These are phyloP conservation scores for Colletotrichum sp. DNA, from an alignment of 2,329 filamentous ascomycete species.

Conservation along the genomic window DNA sequence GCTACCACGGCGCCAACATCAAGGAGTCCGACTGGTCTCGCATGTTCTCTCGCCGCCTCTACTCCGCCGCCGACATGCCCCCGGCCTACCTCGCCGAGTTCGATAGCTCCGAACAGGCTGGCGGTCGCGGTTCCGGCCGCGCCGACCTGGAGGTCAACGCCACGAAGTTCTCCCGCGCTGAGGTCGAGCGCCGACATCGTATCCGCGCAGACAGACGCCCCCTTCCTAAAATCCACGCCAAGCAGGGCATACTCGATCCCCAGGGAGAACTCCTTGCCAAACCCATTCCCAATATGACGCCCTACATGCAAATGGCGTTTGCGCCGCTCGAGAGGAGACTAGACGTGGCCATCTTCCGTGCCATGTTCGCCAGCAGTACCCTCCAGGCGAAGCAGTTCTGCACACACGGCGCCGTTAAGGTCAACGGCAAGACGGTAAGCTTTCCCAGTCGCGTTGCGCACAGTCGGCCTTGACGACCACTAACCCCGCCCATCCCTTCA, in stretches of 20 bases:
- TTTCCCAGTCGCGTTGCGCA: not conserved
- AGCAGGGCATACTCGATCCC: not conserved
- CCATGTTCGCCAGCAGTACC: conserved; percentile 91
- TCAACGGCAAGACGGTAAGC: conserved; percentile 91
- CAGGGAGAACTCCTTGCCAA: conserved; percentile 29
- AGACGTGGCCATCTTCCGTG: conserved; percentile 92
- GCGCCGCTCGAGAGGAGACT: conserved; percentile 88
- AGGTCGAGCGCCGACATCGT: not conserved
- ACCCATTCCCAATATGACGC: conserved; percentile 60
- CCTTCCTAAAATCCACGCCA: not conserved
- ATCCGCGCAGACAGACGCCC: not conserved
- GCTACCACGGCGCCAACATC: conserved; percentile 95
- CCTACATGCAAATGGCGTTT: conserved; percentile 97
- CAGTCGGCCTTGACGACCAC: not conserved
- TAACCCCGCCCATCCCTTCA: conserved; percentile 35
- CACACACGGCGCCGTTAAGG: conserved; percentile 88
- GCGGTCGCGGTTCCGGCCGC: conserved; percentile 80
- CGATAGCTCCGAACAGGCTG: conserved; percentile 83
- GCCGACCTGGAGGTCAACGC: conserved; percentile 21
- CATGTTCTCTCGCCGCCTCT: conserved; percentile 84
- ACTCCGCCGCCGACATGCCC: conserved; percentile 86
- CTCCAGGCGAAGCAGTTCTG: conserved; percentile 94
- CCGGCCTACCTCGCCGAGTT: conserved; percentile 76
- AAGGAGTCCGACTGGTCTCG: conserved; percentile 92
- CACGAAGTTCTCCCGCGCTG: conserved; percentile 25